Conservation (phyloP, 306 rosid genomes). For the Crataegus laevigata region DNA sequence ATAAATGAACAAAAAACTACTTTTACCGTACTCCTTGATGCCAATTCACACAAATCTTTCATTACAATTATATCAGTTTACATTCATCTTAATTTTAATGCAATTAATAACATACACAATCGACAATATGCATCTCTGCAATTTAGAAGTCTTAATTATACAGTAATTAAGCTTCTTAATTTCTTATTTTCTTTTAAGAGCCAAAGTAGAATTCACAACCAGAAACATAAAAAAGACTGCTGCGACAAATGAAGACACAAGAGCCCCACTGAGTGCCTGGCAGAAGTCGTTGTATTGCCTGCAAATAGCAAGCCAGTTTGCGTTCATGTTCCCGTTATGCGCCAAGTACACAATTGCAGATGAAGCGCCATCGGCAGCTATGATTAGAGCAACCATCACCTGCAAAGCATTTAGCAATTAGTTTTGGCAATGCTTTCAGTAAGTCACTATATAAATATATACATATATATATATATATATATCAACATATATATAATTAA, state of each 20-base stretch:
- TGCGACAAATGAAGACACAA: slow-evolving; percentile 38
- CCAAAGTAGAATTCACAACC: slow-evolving; percentile 37
- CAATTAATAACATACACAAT: neutral
- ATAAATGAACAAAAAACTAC: neutral
- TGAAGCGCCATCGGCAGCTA: slow-evolving; percentile 44
- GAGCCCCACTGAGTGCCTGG: slow-evolving; percentile 32
- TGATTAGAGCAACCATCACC: slow-evolving; percentile 34
- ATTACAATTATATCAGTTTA: neutral
- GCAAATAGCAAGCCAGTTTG: slow-evolving; percentile 58
- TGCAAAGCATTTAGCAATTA: neutral
- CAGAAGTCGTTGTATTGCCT: slow-evolving; percentile 38
- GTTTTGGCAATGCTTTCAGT: neutral
- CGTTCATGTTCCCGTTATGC: slow-evolving; percentile 57
- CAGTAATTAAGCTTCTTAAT: neutral
- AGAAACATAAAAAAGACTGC: slow-evolving; percentile 21
- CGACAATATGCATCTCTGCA: neutral
- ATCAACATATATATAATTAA: neutral
- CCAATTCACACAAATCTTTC: neutral
- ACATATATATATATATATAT: too few species aligned
- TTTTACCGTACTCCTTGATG: neutral
- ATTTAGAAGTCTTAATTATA: neutral
- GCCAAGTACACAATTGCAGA: slow-evolving; percentile 45
- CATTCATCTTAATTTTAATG: neutral
- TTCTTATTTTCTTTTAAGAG: slow-evolving; percentile 26
- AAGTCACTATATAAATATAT: neutral